Evolutionary conservation across 2,329 filamentous ascomycete genomes (phyloP).

Genomic region (Pseudogymnoascus sp.): DNA sequence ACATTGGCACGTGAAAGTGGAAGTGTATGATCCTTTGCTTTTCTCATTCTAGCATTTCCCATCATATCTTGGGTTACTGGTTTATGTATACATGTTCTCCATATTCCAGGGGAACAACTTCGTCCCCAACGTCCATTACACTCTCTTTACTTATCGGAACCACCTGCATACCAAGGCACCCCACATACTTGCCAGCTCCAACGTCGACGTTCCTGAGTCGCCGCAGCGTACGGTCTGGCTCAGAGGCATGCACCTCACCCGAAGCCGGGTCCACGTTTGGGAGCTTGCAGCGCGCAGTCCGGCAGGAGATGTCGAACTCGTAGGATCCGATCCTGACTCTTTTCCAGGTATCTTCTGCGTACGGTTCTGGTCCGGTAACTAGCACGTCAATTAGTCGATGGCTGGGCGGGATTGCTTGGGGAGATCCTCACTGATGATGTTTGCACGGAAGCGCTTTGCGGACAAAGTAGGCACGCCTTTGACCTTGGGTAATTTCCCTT

Average conservation of each 20-base stretch:
- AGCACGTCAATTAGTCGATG: slow-evolving; percentile 13
- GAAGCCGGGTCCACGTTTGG: slow-evolving; percentile 57
- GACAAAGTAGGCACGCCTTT: slow-evolving; percentile 44
- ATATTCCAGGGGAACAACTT: slow-evolving; percentile 38
- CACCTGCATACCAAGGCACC: slow-evolving; percentile 59
- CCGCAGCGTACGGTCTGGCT: slow-evolving; percentile 52
- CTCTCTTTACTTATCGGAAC: slow-evolving; percentile 42
- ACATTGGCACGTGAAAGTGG: background rate
- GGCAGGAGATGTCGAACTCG: slow-evolving; percentile 52
- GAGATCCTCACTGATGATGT: slow-evolving; percentile 51
- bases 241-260: slow-evolving; percentile 29
- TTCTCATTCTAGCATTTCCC: background rate
- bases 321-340: slow-evolving; percentile 43
- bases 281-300: slow-evolving; percentile 61
- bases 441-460: slow-evolving; percentile 58
- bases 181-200: slow-evolving; percentile 42
- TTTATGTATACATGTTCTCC: slow-evolving; percentile 20
- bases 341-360: slow-evolving; percentile 64
- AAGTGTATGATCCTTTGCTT: background rate
- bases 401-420: background rate
- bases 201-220: slow-evolving; percentile 51
- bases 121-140: slow-evolving; percentile 48
- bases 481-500: slow-evolving; percentile 45
- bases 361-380: slow-evolving; percentile 55
- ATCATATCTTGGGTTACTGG: slow-evolving; percentile 10